Evolutionary conservation across 2,329 filamentous ascomycete genomes (phyloP), one percentile per base, ranked within the genome.

Genomic region (Aspergillus floridensis): DNA sequence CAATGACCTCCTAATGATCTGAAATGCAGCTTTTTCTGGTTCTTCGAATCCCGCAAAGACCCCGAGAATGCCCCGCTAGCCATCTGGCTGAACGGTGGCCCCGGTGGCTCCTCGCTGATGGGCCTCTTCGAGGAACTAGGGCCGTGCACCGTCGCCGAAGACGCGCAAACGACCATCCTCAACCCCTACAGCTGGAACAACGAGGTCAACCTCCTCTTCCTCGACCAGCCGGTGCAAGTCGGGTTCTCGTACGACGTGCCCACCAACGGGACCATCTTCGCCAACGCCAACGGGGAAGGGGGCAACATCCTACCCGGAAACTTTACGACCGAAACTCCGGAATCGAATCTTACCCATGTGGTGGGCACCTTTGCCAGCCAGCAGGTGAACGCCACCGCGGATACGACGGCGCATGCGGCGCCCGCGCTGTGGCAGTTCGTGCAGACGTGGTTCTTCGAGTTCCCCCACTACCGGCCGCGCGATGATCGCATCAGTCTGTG

Each of bases 61-160:
- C 77, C 79, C 3, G 74, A 78, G 32, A 76, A 71, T 26, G 78
- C 80, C 50, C 82, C 81, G 5, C 71, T 83, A 53, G 81, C 79
- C 3, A 74, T 83, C 60, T 84, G 76, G 73, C 74, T 84, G 61
- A 83, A 81, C 66, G 82, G 82, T 29, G 82, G 82, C 5, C 82
- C 82, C 2, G 82, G 82, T 3, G 76, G 74, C 53, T 81, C 79
- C 60, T 81, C 78, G 61, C 81, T 84, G 78, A 74, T 82, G 47
- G 82, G 81, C 3, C 69, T 84, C 4, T 83, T 84, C 62, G 72
- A 77, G 50, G 82, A 84, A 63, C 70, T 75, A 6, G 82, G 82
- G 1, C 76, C 76, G 22, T 78, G 76, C 56, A 64, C 74, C 41
- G 68, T 77, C 8, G 65, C 65, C 14, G 51, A 60, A 4, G 50